Base-by-base conservation (phyloP, 164 flowering plant genomes). In the Buxus sempervirens region DNA sequence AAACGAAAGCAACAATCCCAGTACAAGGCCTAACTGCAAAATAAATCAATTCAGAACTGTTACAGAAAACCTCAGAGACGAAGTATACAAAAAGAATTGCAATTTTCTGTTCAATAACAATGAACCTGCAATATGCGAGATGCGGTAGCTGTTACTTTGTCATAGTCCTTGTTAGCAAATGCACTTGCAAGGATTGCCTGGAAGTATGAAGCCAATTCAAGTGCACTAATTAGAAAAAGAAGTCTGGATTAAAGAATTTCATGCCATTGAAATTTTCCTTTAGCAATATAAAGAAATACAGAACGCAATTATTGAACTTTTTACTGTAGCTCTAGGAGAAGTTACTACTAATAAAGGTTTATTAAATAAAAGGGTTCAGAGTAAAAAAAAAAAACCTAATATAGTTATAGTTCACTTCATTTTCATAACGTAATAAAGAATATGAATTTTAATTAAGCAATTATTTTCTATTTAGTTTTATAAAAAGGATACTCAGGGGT, bases 181-280 rank as follows among this genome's bases (percentile, higher is more conserved):
- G 97, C 84, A 66, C 84, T 78, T 10, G 98, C 99, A 66, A 95
- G 87, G 49, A 95, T 85, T 45, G 99, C 96, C 97, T 92, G 81
- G 26, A 62, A 20, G 36, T 28, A 23, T 23, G 62, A 27, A 60
- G 6, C 23, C 38, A 32, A 32, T 32, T 32, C 7, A 32, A 7
- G 38, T 32, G 5, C 7, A 32, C 38, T 32, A 32, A 3, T 32
- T 32, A 32, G 38, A 32, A 32, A 32, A 32, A 28, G 60, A 60
- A 28, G 60, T 32, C 23, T n/a, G 21, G 49, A 68, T 22, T 28
- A 53, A n/a, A 25, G 36, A 66, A 20, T 56, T 20, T 18, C 22
- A 56, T 36, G 15, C 14, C 28, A 51, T 64, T 20, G n/a, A 63
- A 42, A 10, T 45, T 45, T n/a, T 10, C 5, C 51, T 10, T 45